These are phyloP conservation scores for Spergularia azorica DNA, from an alignment of 179 eudicot genomes.

Conservation along the genomic window DNA sequence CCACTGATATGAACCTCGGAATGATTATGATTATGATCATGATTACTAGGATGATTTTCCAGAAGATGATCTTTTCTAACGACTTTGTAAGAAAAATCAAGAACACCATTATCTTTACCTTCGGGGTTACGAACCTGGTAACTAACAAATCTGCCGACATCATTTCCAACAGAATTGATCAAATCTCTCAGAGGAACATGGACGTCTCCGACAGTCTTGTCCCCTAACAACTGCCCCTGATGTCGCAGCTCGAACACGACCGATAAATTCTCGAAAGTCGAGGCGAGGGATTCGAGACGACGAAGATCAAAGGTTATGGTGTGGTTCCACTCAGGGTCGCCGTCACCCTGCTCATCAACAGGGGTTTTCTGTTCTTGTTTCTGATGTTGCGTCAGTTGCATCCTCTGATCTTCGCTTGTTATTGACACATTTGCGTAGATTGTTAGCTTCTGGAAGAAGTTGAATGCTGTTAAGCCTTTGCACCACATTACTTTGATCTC, in stretches of 20 bases:
- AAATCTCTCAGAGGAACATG: constrained; percentile 36
- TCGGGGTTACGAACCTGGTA: constrained; percentile 43
- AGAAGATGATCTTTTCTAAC: background rate
- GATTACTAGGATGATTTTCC: too few species aligned
- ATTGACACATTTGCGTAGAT: constrained; percentile 38
- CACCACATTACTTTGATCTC: constrained; percentile 41
- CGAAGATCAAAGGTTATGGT: constrained; percentile 35
- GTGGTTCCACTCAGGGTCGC: constrained; percentile 49
- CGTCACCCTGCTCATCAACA: constrained; percentile 38
- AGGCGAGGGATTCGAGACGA: background rate
- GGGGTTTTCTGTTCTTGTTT: constrained; percentile 44
- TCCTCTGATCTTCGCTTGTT: constrained; percentile 9
- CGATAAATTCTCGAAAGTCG: constrained; percentile 10
- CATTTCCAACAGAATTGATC: constrained; percentile 22
- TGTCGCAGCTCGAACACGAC: constrained; percentile 36
- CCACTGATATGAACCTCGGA: constrained; percentile 14
- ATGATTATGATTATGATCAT: background rate
- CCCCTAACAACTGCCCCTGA: constrained; percentile 33
- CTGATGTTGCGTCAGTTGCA: constrained; percentile 19
- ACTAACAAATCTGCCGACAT: constrained; percentile 35
- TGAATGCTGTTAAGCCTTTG: constrained; percentile 44
- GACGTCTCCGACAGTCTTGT: constrained; percentile 42
- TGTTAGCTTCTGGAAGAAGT: constrained; percentile 52
- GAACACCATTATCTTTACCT: constrained; percentile 42
- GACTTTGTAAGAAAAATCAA: constrained; percentile 44